phyloP scores from a whole-genome alignment of 2,329 filamentous ascomycete species.

The Clarireedia sp. region DNA sequence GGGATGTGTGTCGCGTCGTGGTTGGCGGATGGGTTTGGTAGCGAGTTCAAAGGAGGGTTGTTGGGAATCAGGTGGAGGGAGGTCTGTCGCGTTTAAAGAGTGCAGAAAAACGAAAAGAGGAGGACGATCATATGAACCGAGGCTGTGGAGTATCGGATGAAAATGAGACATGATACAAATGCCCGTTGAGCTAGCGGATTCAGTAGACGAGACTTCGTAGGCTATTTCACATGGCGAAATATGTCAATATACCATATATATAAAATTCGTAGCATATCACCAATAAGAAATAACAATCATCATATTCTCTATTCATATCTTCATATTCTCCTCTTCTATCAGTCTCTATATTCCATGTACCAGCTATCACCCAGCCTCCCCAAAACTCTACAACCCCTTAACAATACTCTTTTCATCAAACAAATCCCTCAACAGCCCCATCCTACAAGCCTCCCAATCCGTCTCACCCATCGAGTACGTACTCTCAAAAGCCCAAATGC shows the following conservation, averaged over 20 bases:
- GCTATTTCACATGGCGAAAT: no score
- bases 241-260: no score
- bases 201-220: no score
- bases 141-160: no score
- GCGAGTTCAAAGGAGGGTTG: constrained; percentile 25
- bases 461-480: constrained; percentile 75
- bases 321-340: no score
- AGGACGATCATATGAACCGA: no score
- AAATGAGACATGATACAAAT: no score
- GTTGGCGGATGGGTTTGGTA: constrained; percentile 27
- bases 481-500: constrained; percentile 87
- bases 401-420: constrained; percentile 71
- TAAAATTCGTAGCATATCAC: no score
- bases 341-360: neutral
- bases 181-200: no score
- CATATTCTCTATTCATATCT: no score
- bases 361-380: neutral
- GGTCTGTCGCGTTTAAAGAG: constrained; percentile 17
- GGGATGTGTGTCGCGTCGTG: constrained; percentile 30
- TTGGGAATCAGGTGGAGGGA: constrained; percentile 28
- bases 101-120: no score
- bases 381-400: constrained; percentile 35
- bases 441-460: constrained; percentile 57
- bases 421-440: constrained; percentile 61
- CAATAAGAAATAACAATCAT: no score